Percentiles rank a stretch among this genome's conserved stretches.
Conservation (phyloP, 2,329 filamentous ascomycete genomes). For the Neofusicoccum cordaticola region DNA sequence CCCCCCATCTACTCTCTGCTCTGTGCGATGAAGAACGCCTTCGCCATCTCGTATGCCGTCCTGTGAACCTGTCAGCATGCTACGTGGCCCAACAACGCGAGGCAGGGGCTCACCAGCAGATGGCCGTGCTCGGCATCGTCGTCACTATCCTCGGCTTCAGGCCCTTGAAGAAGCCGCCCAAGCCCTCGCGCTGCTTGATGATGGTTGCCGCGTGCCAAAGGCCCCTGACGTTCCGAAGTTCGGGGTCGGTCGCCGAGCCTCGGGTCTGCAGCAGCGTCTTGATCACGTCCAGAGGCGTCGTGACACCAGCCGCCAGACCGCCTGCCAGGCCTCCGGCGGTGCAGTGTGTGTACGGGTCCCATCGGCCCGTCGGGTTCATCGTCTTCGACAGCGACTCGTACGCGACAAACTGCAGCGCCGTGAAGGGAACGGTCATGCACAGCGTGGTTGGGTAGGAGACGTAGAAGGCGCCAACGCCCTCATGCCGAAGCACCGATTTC, state of each 20-base stretch:
- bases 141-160: slow-evolving; percentile 88
- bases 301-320: slow-evolving; percentile 88
- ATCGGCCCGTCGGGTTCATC: slow-evolving; percentile 81
- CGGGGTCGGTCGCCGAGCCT: slow-evolving; percentile 74
- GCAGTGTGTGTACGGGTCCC: slow-evolving; percentile 93
- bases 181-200: slow-evolving; percentile 79
- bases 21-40: slow-evolving; percentile 58
- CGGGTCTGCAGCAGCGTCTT: slow-evolving; percentile 96
- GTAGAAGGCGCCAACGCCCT: slow-evolving; percentile 91
- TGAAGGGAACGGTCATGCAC: slow-evolving; percentile 98
- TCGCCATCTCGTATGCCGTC: slow-evolving; percentile 53
- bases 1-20: slow-evolving; percentile 23
- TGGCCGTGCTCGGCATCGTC: slow-evolving; percentile 98
- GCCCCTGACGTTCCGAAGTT: slow-evolving; percentile 81
- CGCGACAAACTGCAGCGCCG: slow-evolving; percentile 91
- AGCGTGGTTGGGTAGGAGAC: slow-evolving; percentile 97
- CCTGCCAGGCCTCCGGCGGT: slow-evolving; percentile 88
- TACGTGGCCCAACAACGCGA: background rate
- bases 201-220: slow-evolving; percentile 76
- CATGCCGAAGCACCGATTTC: slow-evolving; percentile 77
- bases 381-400: slow-evolving; percentile 95
- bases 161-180: slow-evolving; percentile 87
- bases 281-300: slow-evolving; percentile 95
- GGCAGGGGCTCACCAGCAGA: slow-evolving; percentile 75
- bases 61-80: slow-evolving; percentile 35